These are phyloP conservation scores for Cystobasidiopsis lactophilus DNA, from an alignment of 768 basidiomycete species.

Conservation along the genomic window DNA sequence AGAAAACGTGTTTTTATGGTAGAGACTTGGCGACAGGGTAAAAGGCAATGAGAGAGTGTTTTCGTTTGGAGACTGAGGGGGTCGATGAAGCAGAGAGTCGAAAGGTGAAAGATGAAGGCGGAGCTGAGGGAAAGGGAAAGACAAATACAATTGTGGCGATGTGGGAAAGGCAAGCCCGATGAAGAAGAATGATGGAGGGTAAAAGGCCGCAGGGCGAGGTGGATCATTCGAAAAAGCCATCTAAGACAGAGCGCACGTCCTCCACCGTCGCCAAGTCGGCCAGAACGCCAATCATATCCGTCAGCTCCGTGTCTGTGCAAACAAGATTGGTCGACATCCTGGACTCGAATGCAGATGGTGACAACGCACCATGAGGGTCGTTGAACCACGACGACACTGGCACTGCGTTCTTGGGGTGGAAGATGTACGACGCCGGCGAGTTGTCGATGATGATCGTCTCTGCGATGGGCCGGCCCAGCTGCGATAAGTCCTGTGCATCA, in stretches of 20 bases:
- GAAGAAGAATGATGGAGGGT: too few species aligned
- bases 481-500: slow-evolving; percentile 61
- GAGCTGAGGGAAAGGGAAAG: too few species aligned
- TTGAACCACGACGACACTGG: slow-evolving; percentile 99
- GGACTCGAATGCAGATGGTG: background rate
- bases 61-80: too few species aligned
- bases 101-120: too few species aligned
- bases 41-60: too few species aligned
- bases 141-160: too few species aligned
- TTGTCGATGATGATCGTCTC: slow-evolving; percentile 97
- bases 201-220: too few species aligned
- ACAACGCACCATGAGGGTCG: slow-evolving; percentile 18
- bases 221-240: slow-evolving; percentile 30
- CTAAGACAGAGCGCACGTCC: slow-evolving; percentile 78
- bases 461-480: slow-evolving; percentile 76
- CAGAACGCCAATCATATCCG: slow-evolving; percentile 84
- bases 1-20: too few species aligned
- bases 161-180: too few species aligned
- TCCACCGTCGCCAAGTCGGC: slow-evolving; percentile 61
- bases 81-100: too few species aligned
- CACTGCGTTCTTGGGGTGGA: slow-evolving; percentile 97
- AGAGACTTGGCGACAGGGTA: too few species aligned
- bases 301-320: slow-evolving; percentile 43
- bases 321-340: background rate
- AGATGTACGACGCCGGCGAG: slow-evolving; percentile 95